phyloP scores from a whole-genome alignment of 2,329 filamentous ascomycete genomes.

The Xylaria sp. region DNA sequence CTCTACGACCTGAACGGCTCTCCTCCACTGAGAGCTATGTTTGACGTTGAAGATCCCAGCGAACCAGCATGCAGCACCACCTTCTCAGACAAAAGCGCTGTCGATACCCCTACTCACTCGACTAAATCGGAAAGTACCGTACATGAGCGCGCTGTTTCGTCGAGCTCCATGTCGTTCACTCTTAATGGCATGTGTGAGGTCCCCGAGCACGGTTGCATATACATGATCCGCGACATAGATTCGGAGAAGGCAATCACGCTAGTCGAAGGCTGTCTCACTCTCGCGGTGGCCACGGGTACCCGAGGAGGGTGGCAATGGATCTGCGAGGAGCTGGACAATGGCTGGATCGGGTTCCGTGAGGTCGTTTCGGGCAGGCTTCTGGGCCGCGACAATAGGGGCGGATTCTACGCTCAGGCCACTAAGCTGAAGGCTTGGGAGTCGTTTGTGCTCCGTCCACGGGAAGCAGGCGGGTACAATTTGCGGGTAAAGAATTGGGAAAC shows the following conservation, averaged over 20 bases:
- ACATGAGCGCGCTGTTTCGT: background rate
- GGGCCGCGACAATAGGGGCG: conserved; percentile 22
- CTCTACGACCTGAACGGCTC: background rate
- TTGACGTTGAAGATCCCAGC: background rate
- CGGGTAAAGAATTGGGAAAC: background rate
- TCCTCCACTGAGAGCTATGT: background rate
- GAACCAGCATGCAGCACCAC: background rate
- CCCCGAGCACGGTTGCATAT: conserved; percentile 28
- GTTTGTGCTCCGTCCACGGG: conserved; percentile 31
- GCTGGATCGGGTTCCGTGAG: conserved; percentile 36
- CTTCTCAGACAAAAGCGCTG: background rate
- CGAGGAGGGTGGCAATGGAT: conserved; percentile 38
- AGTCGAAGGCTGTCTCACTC: conserved; percentile 7
- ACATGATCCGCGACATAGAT: conserved; percentile 34
- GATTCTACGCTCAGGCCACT: background rate
- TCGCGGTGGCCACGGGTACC: background rate
- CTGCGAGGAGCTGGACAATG: conserved; percentile 23
- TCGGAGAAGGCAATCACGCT: conserved; percentile 19
- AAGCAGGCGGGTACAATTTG: conserved; percentile 31
- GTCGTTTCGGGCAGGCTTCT: conserved; percentile 30
- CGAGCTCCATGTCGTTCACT: background rate
- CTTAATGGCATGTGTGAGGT: conserved; percentile 9
- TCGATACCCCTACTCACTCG: background rate
- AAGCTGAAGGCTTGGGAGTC: conserved; percentile 9
- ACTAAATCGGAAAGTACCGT: background rate